Conservation (phyloP, 208 protist genomes). For the Acanthamoeba culbertsoni region DNA sequence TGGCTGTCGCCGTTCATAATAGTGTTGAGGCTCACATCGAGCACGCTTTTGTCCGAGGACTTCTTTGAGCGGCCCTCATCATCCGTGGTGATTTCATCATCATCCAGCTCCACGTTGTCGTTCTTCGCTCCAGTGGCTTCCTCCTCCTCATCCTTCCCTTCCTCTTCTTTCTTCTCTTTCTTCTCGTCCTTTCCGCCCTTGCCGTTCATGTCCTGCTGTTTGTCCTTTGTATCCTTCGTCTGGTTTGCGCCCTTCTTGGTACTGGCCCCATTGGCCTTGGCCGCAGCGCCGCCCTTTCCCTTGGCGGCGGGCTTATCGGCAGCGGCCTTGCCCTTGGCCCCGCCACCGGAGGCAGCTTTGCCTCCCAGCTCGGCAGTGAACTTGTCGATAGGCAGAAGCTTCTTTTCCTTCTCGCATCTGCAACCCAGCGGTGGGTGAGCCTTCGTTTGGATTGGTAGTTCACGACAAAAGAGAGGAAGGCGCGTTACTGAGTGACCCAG, state of each 20-base stretch:
- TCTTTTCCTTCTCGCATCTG: constrained; percentile 32
- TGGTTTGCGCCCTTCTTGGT: background rate
- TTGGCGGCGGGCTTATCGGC: background rate
- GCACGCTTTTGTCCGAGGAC: background rate
- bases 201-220: background rate
- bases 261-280: background rate
- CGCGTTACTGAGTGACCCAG: background rate
- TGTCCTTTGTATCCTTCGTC: background rate
- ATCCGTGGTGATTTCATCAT: background rate
- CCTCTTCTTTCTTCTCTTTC: background rate
- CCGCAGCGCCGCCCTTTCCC: background rate
- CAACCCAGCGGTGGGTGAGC: background rate
- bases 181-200: background rate
- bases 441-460: background rate
- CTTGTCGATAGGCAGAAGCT: background rate
- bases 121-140: background rate
- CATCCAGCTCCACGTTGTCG: background rate
- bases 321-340: background rate
- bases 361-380: background rate
- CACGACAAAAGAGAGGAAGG: background rate
- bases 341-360: background rate
- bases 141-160: background rate
- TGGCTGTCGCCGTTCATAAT: background rate
- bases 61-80: background rate
- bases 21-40: background rate